These are phyloP conservation scores for Chytridium lagenaria DNA, from an alignment of 371 early-diverging fungal genomes.

Conservation along the genomic window DNA sequence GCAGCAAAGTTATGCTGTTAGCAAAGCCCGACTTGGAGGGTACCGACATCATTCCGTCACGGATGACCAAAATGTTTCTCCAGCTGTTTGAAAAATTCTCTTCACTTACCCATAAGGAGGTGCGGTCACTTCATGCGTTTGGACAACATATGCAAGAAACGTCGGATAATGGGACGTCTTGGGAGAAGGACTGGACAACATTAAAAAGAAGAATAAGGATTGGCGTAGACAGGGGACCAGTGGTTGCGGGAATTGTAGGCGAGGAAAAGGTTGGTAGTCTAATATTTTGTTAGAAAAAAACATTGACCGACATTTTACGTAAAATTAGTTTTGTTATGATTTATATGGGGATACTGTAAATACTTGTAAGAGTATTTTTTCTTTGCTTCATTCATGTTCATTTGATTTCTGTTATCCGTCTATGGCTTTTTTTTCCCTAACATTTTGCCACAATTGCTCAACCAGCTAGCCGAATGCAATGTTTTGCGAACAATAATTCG, in stretches of 20 bases:
- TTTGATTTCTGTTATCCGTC: background rate
- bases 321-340: slow-evolving; percentile 21
- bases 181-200: background rate
- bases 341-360: slow-evolving; percentile 15
- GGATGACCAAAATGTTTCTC: background rate
- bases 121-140: background rate
- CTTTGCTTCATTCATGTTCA: background rate
- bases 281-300: too few relatives aligned
- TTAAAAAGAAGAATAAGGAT: background rate
- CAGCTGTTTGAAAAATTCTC: background rate
- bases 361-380: background rate
- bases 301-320: too few relatives aligned
- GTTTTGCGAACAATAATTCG: background rate
- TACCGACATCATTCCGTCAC: background rate
- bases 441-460: background rate
- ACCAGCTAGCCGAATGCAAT: background rate
- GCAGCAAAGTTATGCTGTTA: slow-evolving; percentile 4
- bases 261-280: too few relatives aligned
- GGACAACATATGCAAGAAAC: background rate
- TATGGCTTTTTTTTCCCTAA: background rate
- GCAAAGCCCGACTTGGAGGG: background rate
- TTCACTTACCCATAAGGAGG: background rate
- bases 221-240: slow-evolving; percentile 1
- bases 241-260: slow-evolving; percentile 13
- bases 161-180: too few relatives aligned